A percentile compares a stretch with the other conserved stretches of the same genome.
phyloP scores from a whole-genome alignment of 176 grass and related monocot species.

The Paspalum vaginatum region DNA sequence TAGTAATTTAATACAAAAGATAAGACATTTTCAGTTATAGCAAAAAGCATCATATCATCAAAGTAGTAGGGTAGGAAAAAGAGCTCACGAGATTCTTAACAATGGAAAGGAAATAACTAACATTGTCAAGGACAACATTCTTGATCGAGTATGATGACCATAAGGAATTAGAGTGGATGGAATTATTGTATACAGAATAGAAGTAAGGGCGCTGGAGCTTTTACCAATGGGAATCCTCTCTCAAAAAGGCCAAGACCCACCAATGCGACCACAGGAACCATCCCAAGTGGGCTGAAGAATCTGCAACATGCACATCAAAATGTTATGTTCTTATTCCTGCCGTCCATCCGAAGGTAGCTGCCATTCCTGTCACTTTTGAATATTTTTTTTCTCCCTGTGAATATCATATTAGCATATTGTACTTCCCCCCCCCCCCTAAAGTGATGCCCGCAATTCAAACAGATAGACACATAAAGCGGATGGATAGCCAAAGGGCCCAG shows the following conservation, averaged over 20 bases:
- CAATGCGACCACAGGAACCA: slow-evolving; percentile 89
- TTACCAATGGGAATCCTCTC: slow-evolving; percentile 99
- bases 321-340: slow-evolving; percentile 49
- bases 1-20: no score
- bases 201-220: slow-evolving; percentile 50
- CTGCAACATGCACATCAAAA: slow-evolving; percentile 61
- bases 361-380: slow-evolving; percentile 30
- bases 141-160: neutral
- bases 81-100: neutral
- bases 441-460: slow-evolving; percentile 46
- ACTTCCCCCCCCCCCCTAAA: slow-evolving; percentile 46
- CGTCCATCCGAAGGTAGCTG: slow-evolving; percentile 36
- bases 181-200: neutral
- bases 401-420: slow-evolving; percentile 31
- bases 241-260: slow-evolving; percentile 97
- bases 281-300: slow-evolving; percentile 97
- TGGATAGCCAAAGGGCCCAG: slow-evolving; percentile 28
- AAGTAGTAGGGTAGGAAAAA: neutral
- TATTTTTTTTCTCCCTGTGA: slow-evolving; percentile 19
- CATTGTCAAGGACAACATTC: neutral
- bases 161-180: slow-evolving; percentile 6
- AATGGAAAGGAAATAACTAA: neutral
- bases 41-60: neutral
- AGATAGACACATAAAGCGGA: slow-evolving; percentile 39
- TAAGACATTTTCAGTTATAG: slow-evolving; percentile 3